Base-by-base conservation (phyloP, 805 yeast species). In the Kodamaea lidongshanica region DNA sequence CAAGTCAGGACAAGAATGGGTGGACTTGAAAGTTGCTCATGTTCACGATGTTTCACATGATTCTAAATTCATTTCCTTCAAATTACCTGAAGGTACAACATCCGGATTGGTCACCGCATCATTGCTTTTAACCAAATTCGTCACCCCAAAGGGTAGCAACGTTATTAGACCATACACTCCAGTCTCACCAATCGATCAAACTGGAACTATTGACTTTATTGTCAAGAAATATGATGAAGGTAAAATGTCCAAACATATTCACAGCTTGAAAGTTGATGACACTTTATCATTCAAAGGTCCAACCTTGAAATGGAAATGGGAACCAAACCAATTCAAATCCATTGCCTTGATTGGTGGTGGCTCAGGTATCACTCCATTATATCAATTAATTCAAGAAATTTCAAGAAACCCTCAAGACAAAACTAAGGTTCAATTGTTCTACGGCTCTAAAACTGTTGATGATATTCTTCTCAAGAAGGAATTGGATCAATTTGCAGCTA, bases 121-220 rank as follows among this genome's bases (percentile, higher is more conserved):
- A 17, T 75, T 80, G 41, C 55, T 92, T 25, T 55, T 92, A 54
- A 74, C 95, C 58, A 88, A 87, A 66, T 84, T 65, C 52, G 79
- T 77, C 33, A 79, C 89, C 37, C 74, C 77, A 39, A 84, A 85
- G 65, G 97, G 96, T 44, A 74, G 66, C 61, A 77, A 77, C 50
- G 95, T 89, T 29, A 67, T 92, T 41, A 80, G 96, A 65, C 87
- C 87, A 23, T 79, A 79, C 63, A 92, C 98, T 23, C 98, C 98
- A 37, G 70, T 79, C 28, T 72, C 84, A 23, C 86, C 79, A 48
- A 61, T 70, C 29, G 77, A 75, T 34, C 66, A 70, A 38, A 71
- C 70, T 56, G 98, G 98, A 29, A 54, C 71, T 31, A 65, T 94
- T 45, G 84, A 84, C 37, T 72, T 92, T 43, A 73, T 88, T 37